These are phyloP conservation scores for Akanthomyces dipterigenus DNA, from an alignment of 2,329 filamentous ascomycete species.

Conservation along the genomic window DNA sequence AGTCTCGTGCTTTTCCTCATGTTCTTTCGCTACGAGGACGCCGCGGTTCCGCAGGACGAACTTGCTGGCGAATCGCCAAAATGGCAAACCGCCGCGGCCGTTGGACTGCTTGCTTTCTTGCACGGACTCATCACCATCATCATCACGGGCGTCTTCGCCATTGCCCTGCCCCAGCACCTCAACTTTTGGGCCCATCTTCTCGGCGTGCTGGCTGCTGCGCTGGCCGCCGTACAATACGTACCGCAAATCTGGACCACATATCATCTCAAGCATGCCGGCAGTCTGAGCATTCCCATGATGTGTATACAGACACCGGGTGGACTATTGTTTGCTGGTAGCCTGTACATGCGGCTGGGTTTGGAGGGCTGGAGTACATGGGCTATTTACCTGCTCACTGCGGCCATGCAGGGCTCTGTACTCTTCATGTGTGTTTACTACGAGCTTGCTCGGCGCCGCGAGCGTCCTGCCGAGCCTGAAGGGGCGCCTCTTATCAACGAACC, in stretches of 20 bases:
- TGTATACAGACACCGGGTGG: constrained; percentile 93
- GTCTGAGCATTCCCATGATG: constrained; percentile 96
- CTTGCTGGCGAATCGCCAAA: constrained; percentile 49
- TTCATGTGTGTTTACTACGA: constrained; percentile 76
- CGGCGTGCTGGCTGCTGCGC: constrained; percentile 68
- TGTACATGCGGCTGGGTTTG: constrained; percentile 71
- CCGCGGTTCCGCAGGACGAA: constrained; percentile 42
- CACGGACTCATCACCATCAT: constrained; percentile 68
- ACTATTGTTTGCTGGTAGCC: constrained; percentile 78
- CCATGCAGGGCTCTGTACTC: constrained; percentile 75
- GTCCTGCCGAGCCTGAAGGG: constrained; percentile 16
- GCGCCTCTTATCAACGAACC: constrained; percentile 20
- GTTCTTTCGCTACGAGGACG: constrained; percentile 71
- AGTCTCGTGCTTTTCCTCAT: constrained; percentile 91
- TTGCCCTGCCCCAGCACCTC: constrained; percentile 56
- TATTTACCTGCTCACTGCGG: constrained; percentile 79
- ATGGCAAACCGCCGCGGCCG: constrained; percentile 71
- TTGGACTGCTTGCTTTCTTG: constrained; percentile 65
- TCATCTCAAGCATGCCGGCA: constrained; percentile 76
- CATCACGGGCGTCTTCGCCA: constrained; percentile 60
- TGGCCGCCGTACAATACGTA: constrained; percentile 86
- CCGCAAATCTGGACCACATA: constrained; percentile 94
- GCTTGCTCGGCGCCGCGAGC: constrained; percentile 35
- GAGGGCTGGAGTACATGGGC: constrained; percentile 95
- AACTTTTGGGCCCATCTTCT: constrained; percentile 78